Percentiles rank a stretch among this genome's conserved stretches.
phyloP scores from a whole-genome alignment of 768 basidiomycete genomes.

The Hortiboletus campestris region DNA sequence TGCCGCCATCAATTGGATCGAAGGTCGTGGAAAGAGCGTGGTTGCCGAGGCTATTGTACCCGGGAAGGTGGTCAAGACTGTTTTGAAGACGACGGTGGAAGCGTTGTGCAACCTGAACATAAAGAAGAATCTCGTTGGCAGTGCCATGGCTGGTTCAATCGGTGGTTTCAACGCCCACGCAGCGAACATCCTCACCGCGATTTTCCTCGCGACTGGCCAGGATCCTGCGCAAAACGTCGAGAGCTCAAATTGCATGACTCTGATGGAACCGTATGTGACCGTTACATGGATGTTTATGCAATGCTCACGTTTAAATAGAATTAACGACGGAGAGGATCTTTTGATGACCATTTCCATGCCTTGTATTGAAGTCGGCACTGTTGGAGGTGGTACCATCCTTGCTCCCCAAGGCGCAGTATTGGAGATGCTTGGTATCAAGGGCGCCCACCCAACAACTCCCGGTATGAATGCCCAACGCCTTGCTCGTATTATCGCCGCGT shows the following conservation, averaged over 20 bases:
- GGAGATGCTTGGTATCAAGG: conserved; percentile 90
- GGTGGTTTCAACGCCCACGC: conserved; percentile 99
- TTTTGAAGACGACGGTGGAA: conserved; percentile 94
- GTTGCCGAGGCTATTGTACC: conserved; percentile 95
- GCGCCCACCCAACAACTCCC: conserved; percentile 82
- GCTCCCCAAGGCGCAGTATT: conserved; percentile 87
- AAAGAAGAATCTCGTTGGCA: conserved; percentile 97
- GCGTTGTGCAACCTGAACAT: conserved; percentile 86
- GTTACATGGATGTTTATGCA: conserved; percentile 1
- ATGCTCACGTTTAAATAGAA: conserved; percentile 42
- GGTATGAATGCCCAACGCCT: conserved; percentile 88
- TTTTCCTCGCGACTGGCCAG: conserved; percentile 96
- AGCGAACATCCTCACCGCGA: conserved; percentile 92
- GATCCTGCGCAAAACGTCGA: conserved; percentile 99
- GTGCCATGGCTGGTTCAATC: conserved; percentile 97
- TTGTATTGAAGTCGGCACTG: conserved; percentile 97
- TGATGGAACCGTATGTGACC: conserved; percentile 89
- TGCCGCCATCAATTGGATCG: conserved; percentile 99
- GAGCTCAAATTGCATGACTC: conserved; percentile 96
- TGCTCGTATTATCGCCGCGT: conserved; percentile 84
- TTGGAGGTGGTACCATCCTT: conserved; percentile 94
- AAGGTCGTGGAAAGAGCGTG: conserved; percentile 96
- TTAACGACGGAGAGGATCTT: conserved; percentile 85
- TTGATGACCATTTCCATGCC: conserved; percentile 96
- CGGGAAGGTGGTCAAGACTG: conserved; percentile 80